Percentiles rank a stretch among this genome's conserved stretches.
Conservation (phyloP, 768 basidiomycete genomes). For the Tulasnella sp. region DNA sequence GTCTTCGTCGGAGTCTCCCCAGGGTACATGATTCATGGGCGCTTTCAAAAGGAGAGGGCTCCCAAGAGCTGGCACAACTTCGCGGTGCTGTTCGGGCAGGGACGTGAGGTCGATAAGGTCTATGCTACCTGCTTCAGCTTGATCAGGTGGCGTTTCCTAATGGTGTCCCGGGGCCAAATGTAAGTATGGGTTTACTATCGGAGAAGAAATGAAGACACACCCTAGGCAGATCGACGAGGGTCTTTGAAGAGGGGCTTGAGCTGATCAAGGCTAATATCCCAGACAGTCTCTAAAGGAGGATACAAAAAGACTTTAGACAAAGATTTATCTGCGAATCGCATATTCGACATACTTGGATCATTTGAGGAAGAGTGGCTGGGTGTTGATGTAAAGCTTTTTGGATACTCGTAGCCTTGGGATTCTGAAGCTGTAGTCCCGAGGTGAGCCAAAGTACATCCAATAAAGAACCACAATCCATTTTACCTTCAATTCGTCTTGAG, state of each 20-base stretch:
- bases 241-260: no score
- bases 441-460: not conserved
- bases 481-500: not conserved
- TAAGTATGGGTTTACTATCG: not conserved
- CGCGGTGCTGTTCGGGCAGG: not conserved
- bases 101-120: not conserved
- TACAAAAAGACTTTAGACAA: not conserved
- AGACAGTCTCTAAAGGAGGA: not conserved
- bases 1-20: not conserved
- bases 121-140: not conserved
- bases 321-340: not conserved
- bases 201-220: not conserved
- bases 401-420: not conserved
- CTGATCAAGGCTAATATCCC: not conserved
- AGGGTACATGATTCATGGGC: not conserved
- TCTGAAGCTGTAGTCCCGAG: not conserved
- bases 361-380: not conserved
- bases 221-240: not conserved
- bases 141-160: not conserved
- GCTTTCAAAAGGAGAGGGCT: not conserved
- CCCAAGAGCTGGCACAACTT: not conserved
- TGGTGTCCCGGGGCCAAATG: not conserved
- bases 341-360: not conserved
- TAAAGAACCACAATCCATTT: not conserved
- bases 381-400: not conserved